Evolutionary conservation across 768 basidiomycete species (phyloP).

Genomic region (Podaxis sp.): DNA sequence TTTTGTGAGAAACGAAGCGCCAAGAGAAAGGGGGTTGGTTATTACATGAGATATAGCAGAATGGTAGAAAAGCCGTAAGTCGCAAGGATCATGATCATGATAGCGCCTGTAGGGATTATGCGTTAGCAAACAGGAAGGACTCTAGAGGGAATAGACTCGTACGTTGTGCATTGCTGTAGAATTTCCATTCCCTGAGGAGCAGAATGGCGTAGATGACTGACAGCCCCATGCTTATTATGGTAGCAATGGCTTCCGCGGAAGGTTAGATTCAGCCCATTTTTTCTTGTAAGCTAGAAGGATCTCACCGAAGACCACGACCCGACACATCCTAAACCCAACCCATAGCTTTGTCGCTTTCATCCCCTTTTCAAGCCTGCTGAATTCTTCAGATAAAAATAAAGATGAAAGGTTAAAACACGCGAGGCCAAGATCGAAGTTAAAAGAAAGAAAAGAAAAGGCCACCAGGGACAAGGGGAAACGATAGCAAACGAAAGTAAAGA

Average conservation of each 20-base stretch:
- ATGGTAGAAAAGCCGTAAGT: constrained; percentile 33
- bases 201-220: constrained; percentile 34
- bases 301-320: constrained; percentile 36
- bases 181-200: constrained; percentile 33
- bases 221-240: constrained; percentile 32
- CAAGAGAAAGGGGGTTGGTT: neutral
- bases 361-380: constrained; percentile 15
- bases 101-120: constrained; percentile 26
- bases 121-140: constrained; percentile 1
- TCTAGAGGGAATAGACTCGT: constrained; percentile 14
- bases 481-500: constrained; percentile 29
- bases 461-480: constrained; percentile 26
- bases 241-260: constrained; percentile 21
- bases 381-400: neutral
- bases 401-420: constrained; percentile 7
- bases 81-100: constrained; percentile 30
- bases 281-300: neutral
- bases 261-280: neutral
- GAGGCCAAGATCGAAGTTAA: constrained; percentile 16
- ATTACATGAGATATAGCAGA: constrained; percentile 38
- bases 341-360: constrained; percentile 22
- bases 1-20: neutral
- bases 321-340: constrained; percentile 33
- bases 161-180: constrained; percentile 34
- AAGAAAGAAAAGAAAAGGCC: constrained; percentile 21